Base-by-base conservation (phyloP, 345 rosid genomes). In the Cardiospermum halicacabum region DNA sequence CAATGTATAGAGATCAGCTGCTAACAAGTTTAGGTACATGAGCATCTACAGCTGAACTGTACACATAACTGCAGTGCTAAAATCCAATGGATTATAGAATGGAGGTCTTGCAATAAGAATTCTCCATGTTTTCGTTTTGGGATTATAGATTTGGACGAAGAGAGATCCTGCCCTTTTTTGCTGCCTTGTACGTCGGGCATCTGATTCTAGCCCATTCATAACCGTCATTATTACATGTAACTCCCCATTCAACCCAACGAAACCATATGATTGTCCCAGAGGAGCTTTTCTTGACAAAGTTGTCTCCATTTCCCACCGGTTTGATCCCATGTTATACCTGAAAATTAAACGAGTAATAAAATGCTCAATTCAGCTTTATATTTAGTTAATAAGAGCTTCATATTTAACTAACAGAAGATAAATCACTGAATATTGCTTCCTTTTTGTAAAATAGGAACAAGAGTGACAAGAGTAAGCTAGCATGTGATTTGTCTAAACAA, bases 91-190 rank as follows among this genome's bases (percentile, higher is more conserved):
- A 34, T 65, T 39, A 56, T 51, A 59, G 7, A 83, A 78, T 49
- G 92, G 97, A 24, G 79, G 80, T 79, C 76, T 88, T 30, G 88
- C 37, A 28, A 69, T 18, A 7, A 83, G 37, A 16, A 69, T 76
- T 60, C 97, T 82, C 98, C 97, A 93, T 26, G 84, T 81, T 76
- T 82, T 93, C 79, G 72, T 82, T 76, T 68, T 75, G 0, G 89
- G 96, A 74, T 85, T 68, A 70, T 90, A 93, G 50, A 82, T 75
- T 74, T 89, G 97, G 75, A 83, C 68, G 65, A 83, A 68, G 53
- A 90, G 70, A 7, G 80, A 40, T 40, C 86, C 89, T 49, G 64
- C 83, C 66, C 74, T 83, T 65, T 80, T 87, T 53, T 49, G 83
- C 62, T 74, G 80, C 47, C 85, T 69, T 28, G 76, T 57, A 53